Evolutionary conservation across 2,329 filamentous ascomycete species (phyloP), one percentile per base, ranked within the genome.

Genomic region (Colletotrichum higginsianum): DNA sequence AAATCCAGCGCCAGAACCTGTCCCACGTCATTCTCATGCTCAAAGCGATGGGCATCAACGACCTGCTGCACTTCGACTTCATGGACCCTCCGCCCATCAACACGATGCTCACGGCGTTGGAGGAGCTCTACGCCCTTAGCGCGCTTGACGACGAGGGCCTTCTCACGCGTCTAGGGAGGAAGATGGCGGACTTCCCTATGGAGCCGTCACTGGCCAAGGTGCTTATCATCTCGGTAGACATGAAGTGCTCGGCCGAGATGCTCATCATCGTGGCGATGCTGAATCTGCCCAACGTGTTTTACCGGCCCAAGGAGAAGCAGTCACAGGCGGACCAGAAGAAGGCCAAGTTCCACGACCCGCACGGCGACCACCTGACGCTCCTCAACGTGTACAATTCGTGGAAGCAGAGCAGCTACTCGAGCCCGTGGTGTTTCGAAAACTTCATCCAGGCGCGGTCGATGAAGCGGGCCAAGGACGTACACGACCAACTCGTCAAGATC

Each of bases 141-240:
- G 96, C 96, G 0, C 87, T 99, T 0, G 96, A 99, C 75, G 96
- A 99, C 77, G 96, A 99, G 87, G 96, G 96, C 16, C 87, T 99
- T 0, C 85, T 99, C 2, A 99, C 96, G 0, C 91, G 96, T 8
- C 88, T 98, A 1, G 96, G 96, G 9, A 91, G 96, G 56, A 97
- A 98, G 81, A 98, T 99, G 96, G 95, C 96, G 13, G 96, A 99
- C 79, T 98, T 98, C 81, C 96, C 96, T 0, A 98, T 98, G 94
- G 95, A 98, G 68, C 96, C 96, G 0, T 91, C 94, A 0, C 87
- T 98, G 0, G 94, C 95, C 64, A 99, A 98, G 81, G 92, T 94
- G 0, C 88, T 99, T 1, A 97, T 99, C 74, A 92, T 91, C 13
- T 94, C 94, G 0, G 93, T 97, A 2, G 94, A 98, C 57, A 89